phyloP scores from a whole-genome alignment of 2,329 filamentous ascomycete genomes.

The Thielaviopsis euricoi region DNA sequence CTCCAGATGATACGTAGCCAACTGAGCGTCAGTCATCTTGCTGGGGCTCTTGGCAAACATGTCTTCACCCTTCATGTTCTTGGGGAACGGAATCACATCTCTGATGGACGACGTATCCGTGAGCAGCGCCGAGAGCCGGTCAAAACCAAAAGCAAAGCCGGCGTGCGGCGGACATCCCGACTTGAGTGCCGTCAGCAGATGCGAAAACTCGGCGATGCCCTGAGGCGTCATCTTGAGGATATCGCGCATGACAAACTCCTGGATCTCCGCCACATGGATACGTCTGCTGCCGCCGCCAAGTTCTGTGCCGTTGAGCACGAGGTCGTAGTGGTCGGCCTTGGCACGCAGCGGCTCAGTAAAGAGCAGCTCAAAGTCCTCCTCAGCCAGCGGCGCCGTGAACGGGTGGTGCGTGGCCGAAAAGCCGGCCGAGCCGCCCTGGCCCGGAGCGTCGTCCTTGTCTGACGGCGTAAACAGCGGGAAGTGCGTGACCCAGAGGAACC shows the following conservation, averaged over 20 bases:
- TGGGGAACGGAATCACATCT: conserved; percentile 95
- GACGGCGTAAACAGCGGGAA: conserved; percentile 82
- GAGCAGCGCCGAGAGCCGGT: conserved; percentile 69
- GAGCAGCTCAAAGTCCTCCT: conserved; percentile 58
- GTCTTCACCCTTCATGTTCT: conserved; percentile 82
- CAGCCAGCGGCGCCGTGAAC: conserved; percentile 71
- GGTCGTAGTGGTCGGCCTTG: conserved; percentile 80
- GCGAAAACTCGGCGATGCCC: conserved; percentile 65
- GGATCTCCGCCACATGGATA: conserved; percentile 71
- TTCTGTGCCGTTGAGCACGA: conserved; percentile 90
- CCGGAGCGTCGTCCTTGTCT: conserved; percentile 38
- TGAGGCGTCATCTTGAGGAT: conserved; percentile 62
- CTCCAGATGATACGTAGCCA: conserved; percentile 30
- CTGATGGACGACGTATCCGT: conserved; percentile 59
- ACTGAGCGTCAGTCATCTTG: conserved; percentile 40
- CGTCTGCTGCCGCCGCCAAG: conserved; percentile 83
- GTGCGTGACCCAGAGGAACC: conserved; percentile 71
- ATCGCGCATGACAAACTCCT: conserved; percentile 70
- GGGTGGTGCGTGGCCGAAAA: conserved; percentile 86
- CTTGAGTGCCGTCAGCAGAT: conserved; percentile 65
- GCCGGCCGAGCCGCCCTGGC: conserved; percentile 66
- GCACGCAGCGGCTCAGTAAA: conserved; percentile 54
- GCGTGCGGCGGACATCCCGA: conserved; percentile 90
- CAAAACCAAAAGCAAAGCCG: conserved; percentile 83
- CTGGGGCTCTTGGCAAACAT: conserved; percentile 65